A percentile compares a stretch with the other conserved stretches of the same genome.
Evolutionary conservation across 805 yeast genomes (phyloP).

Genomic region (Metschnikowia cubensis): DNA sequence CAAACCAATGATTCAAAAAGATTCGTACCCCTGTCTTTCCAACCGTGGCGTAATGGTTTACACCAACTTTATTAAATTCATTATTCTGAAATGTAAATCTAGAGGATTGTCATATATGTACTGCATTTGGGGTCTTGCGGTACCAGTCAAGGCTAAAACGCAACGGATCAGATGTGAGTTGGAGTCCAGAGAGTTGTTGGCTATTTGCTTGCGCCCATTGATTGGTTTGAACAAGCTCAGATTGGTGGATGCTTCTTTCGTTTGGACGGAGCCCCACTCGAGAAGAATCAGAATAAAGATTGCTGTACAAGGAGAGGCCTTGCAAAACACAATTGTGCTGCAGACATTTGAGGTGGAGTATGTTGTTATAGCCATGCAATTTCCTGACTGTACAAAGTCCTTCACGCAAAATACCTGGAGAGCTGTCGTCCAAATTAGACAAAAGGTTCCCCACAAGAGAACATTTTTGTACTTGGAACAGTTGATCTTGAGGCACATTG

Average conservation of each 20-base stretch:
- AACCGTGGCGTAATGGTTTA: too few relatives aligned
- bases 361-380: slow-evolving; percentile 91
- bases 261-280: slow-evolving; percentile 99
- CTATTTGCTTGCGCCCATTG: slow-evolving; percentile 81
- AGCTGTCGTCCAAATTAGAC: slow-evolving; percentile 96
- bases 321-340: slow-evolving; percentile 85
- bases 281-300: slow-evolving; percentile 87
- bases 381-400: slow-evolving; percentile 97
- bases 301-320: slow-evolving; percentile 96
- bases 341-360: slow-evolving; percentile 94
- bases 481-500: slow-evolving; percentile 85
- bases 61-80: too few relatives aligned
- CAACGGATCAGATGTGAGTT: slow-evolving; percentile 90
- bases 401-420: slow-evolving; percentile 97
- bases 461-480: slow-evolving; percentile 95
- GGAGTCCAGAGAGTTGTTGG: slow-evolving; percentile 89
- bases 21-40: too few relatives aligned
- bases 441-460: slow-evolving; percentile 94
- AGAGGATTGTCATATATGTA: too few relatives aligned
- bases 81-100: too few relatives aligned
- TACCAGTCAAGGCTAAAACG: too few relatives aligned
- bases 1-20: too few relatives aligned
- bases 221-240: slow-evolving; percentile 85
- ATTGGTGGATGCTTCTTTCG: slow-evolving; percentile 86
- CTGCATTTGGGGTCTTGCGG: too few relatives aligned